Conservation (phyloP, 768 basidiomycete species). For the Termitomyces eurrhizus region DNA sequence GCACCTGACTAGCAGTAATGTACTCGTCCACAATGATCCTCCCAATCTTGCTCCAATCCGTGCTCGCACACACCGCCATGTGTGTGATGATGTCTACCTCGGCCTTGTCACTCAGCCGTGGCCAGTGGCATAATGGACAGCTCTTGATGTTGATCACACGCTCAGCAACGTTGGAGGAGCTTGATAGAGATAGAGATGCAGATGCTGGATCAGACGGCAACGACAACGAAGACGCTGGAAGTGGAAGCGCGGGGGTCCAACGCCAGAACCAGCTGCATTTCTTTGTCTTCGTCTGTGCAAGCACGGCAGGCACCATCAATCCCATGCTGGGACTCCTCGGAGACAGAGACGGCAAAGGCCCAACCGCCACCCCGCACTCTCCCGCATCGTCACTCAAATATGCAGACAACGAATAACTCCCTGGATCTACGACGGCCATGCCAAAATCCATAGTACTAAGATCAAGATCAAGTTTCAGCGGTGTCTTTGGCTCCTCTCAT, state of each 20-base stretch:
- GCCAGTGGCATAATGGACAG: constrained; percentile 91
- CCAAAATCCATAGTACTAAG: constrained; percentile 13
- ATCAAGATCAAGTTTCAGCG: not conserved
- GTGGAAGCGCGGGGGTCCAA: constrained; percentile 12
- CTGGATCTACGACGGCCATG: constrained; percentile 7
- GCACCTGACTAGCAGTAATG: constrained; percentile 91
- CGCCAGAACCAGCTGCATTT: constrained; percentile 12
- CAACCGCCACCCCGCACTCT: constrained; percentile 29
- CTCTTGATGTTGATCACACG: constrained; percentile 93
- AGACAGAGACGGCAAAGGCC: constrained; percentile 26
- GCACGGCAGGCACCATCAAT: not conserved
- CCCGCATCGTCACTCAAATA: constrained; percentile 41
- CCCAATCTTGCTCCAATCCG: constrained; percentile 89
- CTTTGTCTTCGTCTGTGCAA: not conserved
- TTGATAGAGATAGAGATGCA: too few relatives aligned
- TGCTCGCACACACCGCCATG: constrained; percentile 91
- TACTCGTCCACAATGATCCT: constrained; percentile 91
- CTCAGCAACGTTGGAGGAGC: constrained; percentile 41
- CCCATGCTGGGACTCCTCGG: constrained; percentile 20
- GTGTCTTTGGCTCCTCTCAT: constrained; percentile 16
- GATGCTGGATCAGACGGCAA: not conserved
- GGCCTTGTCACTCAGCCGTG: constrained; percentile 77
- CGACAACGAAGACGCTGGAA: not conserved
- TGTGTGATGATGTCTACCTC: constrained; percentile 97
- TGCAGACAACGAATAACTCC: constrained; percentile 26